Percentiles rank a stretch among this genome's conserved stretches.
phyloP scores from a whole-genome alignment of 179 eudicot species.

The Dionaea muscipula region DNA sequence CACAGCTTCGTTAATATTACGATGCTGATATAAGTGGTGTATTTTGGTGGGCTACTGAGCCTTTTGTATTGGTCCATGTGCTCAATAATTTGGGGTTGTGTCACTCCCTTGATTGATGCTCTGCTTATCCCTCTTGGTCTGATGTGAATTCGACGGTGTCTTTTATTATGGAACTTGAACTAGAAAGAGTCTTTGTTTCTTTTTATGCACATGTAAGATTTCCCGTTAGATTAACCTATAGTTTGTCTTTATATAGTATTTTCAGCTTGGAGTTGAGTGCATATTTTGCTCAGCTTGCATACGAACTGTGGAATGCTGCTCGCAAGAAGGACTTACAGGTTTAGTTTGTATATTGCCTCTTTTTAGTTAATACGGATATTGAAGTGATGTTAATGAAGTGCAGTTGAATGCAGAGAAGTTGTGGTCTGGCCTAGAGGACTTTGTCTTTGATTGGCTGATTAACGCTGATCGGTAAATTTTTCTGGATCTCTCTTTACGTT shows the following conservation, averaged over 20 bases:
- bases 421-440: slow-evolving; percentile 95
- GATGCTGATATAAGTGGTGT: too few relatives aligned
- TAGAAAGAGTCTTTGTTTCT: not conserved
- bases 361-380: slow-evolving; percentile 4
- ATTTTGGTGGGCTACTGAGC: too few relatives aligned
- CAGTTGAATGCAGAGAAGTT: slow-evolving; percentile 65
- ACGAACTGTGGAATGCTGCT: slow-evolving; percentile 96
- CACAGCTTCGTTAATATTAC: too few relatives aligned
- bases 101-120: too few relatives aligned
- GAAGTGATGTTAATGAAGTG: slow-evolving; percentile 12
- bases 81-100: too few relatives aligned
- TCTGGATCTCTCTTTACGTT: too few relatives aligned
- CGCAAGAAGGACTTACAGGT: slow-evolving; percentile 99
- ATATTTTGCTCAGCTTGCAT: slow-evolving; percentile 98
- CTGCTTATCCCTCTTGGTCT: too few relatives aligned
- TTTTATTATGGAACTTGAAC: too few relatives aligned
- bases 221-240: not conserved
- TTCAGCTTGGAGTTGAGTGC: slow-evolving; percentile 98
- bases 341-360: slow-evolving; percentile 9
- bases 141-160: too few relatives aligned
- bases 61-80: too few relatives aligned
- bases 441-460: slow-evolving; percentile 95
- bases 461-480: slow-evolving; percentile 84
- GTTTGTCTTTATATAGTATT: not conserved
- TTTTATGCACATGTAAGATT: not conserved